These are phyloP conservation scores for Populus tomentosa DNA, from an alignment of 441 rosid genomes.

Conservation along the genomic window DNA sequence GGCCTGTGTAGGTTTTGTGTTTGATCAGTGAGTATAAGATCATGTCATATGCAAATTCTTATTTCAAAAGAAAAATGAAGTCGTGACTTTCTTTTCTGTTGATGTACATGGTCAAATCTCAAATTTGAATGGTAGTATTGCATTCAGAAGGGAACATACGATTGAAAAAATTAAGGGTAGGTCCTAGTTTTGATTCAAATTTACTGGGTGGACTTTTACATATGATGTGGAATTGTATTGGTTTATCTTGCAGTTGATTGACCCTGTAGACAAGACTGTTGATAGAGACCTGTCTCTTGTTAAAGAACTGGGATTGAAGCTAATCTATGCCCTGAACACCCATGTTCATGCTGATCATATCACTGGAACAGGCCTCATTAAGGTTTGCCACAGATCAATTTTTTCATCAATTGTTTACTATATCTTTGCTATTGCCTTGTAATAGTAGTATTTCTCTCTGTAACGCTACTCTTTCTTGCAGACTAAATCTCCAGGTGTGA, in stretches of 20 bases:
- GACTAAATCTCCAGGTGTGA: slow-evolving; percentile 57
- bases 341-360: slow-evolving; percentile 99
- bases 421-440: neutral
- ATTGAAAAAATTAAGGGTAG: neutral
- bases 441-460: neutral
- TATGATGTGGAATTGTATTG: neutral
- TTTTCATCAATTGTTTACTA: neutral
- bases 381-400: slow-evolving; percentile 35
- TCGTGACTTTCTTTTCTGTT: neutral
- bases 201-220: neutral
- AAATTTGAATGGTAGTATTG: no score
- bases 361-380: slow-evolving; percentile 82
- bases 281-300: slow-evolving; percentile 77
- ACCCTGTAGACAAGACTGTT: slow-evolving; percentile 83
- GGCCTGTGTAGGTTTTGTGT: no score
- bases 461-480: slow-evolving; percentile 21
- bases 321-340: slow-evolving; percentile 83
- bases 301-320: slow-evolving; percentile 71
- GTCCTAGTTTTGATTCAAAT: neutral
- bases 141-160: neutral
- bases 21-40: neutral
- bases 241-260: slow-evolving; percentile 61
- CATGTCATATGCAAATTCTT: neutral
- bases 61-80: no score
- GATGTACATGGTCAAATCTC: neutral